Base-by-base conservation (phyloP, 140 eudicot species). In the Flaveria floridana region DNA sequence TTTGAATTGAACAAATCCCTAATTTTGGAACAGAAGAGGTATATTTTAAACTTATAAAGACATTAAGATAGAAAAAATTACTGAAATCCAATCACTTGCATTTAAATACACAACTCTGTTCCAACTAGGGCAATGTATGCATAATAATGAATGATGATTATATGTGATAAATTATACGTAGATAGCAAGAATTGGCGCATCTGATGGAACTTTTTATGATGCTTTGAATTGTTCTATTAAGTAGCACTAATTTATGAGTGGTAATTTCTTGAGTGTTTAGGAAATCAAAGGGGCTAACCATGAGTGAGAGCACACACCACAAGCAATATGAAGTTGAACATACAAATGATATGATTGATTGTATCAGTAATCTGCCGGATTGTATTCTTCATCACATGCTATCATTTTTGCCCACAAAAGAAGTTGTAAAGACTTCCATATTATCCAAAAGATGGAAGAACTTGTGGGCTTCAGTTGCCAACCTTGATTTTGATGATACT, bases 381-480 rank as follows among this genome's bases (percentile, higher is more conserved):
- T 74, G 77, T 70, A 50, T 85, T 14, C 83, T 87, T 67, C 78
- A 68, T 59, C 81, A 73, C 34, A 77, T 86, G 23, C 82, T 86
- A 21, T 86, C 88, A 0, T 84, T 81, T 73, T 73, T 86, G 30
- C 85, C 85, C 21, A 82, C 89, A 6, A 84, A 71, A 77, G 88
- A 84, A 28, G 84, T 78, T 78, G 87, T 87, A 51, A 78, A 75
- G 57, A 85, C 92, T 7, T 77, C 89, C 34, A 21, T 74, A 74
- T 79, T 77, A 64, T 84, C 92, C 8, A 82, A 61, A 71, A 80
- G 89, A 61, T 87, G 92, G 92, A 80, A 74, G 72, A 41, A 66
- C 62, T 42, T 82, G 0, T 82, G 87, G 85, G 67, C 80, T 50
- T 83, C 82, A 30, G 76, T 76, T 73, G 59, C 85, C 28, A 78